Base-by-base conservation (phyloP, 2,329 filamentous ascomycete species). In the Apiospora hydei region DNA sequence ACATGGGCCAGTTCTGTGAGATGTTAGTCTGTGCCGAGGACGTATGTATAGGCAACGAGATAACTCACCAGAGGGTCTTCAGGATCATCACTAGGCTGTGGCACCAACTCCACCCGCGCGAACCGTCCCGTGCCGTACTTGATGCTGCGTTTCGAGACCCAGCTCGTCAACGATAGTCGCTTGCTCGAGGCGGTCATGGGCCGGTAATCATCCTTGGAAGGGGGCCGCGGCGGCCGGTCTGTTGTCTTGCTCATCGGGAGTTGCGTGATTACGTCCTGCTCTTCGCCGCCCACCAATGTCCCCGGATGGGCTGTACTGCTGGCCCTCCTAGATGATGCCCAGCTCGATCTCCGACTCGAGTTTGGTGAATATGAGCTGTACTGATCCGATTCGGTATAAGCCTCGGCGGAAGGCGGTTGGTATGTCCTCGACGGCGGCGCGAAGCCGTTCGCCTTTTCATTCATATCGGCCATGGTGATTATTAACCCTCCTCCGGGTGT, bases 21-120 rank as follows among this genome's bases (percentile, higher is more conserved):
- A 14, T 4, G 72, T 77, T 21, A 75, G 14, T 5, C 43, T 47
- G 24, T 34, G 38, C 2, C 34, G 41, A 43, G 41, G 10, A 13
- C 44, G 26, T 64, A 8, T 66, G 26, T 10, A 10, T 34, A 3
- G 44, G 4, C 4, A 24, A 47, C 8, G 6, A 10, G 11, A 30
- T 1, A 13, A 78, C 85, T 71, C 81, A 89, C 88, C 78, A 90
- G 75, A 69, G 88, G 88, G 77, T 90, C 88, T 34, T 85, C 82
- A 0, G 83, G 81, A 71, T 88, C 85, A 71, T 89, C 85, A 70
- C 86, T 89, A 0, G 88, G 88, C 77, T 88, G 88, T 3, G 88
- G 88, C 13, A 87, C 84, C 66, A 88, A 79, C 77, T 88, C 87
- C 7, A 85, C 79, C 18, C 78, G 77, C 2, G 83, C 78, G 71